Conservation (phyloP, 2,329 filamentous ascomycete species). For the Talaromyces sp. region DNA sequence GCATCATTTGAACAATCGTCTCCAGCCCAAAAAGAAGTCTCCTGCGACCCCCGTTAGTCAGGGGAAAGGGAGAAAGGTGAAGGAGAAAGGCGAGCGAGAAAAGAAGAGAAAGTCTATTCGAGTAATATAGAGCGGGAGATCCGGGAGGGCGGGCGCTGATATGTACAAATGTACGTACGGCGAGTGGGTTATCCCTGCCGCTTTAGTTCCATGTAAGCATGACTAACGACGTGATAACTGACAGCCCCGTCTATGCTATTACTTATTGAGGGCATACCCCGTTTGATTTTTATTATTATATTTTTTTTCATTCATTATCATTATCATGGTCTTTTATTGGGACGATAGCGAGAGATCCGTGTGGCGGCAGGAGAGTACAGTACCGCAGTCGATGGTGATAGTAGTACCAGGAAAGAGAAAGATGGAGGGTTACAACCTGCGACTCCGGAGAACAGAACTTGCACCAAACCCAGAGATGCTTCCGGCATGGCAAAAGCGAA, state of each 20-base stretch:
- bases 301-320: too few relatives aligned
- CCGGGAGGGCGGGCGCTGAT: constrained; percentile 4
- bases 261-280: too few relatives aligned
- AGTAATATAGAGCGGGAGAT: background rate
- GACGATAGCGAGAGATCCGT: background rate
- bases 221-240: too few relatives aligned
- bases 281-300: too few relatives aligned
- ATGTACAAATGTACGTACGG: background rate
- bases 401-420: background rate
- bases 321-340: background rate
- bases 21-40: background rate
- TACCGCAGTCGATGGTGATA: background rate
- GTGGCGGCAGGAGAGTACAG: background rate
- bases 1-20: constrained; percentile 8
- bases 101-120: background rate
- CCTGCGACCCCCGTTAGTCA: background rate
- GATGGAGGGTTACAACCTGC: constrained; percentile 6
- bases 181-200: constrained; percentile 1
- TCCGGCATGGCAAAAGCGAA: background rate
- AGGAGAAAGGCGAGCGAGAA: background rate
- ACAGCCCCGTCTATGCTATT: too few relatives aligned
- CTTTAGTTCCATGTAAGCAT: background rate
- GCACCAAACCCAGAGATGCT: too few relatives aligned
- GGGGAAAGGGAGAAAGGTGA: background rate
- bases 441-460: too few relatives aligned